Evolutionary conservation across 2,329 filamentous ascomycete genomes (phyloP).

Genomic region (Aspergillus luchuensis): DNA sequence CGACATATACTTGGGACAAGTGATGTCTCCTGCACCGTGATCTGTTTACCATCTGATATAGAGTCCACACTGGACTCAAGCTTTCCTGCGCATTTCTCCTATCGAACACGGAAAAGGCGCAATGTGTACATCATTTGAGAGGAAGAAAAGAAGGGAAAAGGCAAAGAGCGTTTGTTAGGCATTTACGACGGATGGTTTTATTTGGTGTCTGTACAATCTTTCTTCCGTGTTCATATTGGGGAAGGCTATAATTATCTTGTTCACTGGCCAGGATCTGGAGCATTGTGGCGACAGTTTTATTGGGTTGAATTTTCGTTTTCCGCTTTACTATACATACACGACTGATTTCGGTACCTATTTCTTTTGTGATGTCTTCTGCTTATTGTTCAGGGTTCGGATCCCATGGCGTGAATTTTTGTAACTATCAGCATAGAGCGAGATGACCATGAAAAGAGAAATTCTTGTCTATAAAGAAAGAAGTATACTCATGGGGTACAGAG

Average conservation of each 20-base stretch:
- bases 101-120: constrained; percentile 16
- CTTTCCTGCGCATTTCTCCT: constrained; percentile 9
- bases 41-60: constrained; percentile 16
- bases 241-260: constrained; percentile 5
- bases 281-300: not conserved
- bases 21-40: constrained; percentile 1
- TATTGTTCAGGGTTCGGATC: not conserved
- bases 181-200: constrained; percentile 14
- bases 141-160: not conserved
- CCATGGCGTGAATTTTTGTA: not conserved
- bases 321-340: constrained; percentile 8
- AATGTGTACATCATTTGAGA: constrained; percentile 13
- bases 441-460: not conserved
- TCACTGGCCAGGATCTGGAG: not conserved
- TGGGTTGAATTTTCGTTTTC: constrained; percentile 6
- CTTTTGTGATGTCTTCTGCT: not conserved
- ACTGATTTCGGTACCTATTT: constrained; percentile 19
- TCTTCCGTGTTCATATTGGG: constrained; percentile 27
- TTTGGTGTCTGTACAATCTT: constrained; percentile 25
- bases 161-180: constrained; percentile 6
- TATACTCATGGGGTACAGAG: not conserved
- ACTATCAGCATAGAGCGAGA: not conserved
- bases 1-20: constrained; percentile 1
- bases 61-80: constrained; percentile 12
- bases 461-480: not conserved